Evolutionary conservation across 1,139 yeast genomes (phyloP).

Genomic region (Yamadazyma pseudoaaseri): DNA sequence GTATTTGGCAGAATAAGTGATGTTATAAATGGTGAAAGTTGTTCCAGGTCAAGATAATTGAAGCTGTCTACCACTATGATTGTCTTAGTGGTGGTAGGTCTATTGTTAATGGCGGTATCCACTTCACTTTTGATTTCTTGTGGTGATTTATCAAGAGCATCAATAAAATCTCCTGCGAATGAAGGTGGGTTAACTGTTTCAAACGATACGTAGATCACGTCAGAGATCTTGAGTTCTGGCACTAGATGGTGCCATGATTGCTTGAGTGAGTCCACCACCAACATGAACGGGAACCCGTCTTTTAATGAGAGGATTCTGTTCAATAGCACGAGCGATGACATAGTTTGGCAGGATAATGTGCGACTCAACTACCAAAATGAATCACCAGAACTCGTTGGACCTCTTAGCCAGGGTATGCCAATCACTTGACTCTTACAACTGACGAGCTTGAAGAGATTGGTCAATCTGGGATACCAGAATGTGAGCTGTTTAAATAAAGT

Average conservation of each 20-base stretch:
- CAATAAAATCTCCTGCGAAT: constrained; percentile 50
- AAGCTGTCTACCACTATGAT: constrained; percentile 66
- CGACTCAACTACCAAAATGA: too few relatives aligned
- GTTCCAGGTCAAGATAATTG: constrained; percentile 51
- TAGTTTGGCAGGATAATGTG: too few relatives aligned
- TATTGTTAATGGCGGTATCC: constrained; percentile 8
- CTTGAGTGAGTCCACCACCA: constrained; percentile 64
- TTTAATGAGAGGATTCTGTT: constrained; percentile 63
- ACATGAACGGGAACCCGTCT: constrained; percentile 71
- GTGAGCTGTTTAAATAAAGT: too few relatives aligned
- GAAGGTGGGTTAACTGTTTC: constrained; percentile 57
- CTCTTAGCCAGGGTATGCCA: too few relatives aligned
- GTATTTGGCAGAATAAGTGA: constrained; percentile 53
- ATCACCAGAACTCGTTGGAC: too few relatives aligned
- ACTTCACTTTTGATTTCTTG: constrained; percentile 24
- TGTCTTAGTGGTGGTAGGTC: constrained; percentile 18
- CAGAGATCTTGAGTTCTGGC: constrained; percentile 55
- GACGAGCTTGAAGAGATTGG: too few relatives aligned
- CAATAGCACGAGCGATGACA: constrained; percentile 50
- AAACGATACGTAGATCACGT: constrained; percentile 52
- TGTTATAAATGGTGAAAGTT: constrained; percentile 53
- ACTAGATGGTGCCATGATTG: constrained; percentile 45
- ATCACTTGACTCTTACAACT: too few relatives aligned
- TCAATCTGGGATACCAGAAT: too few relatives aligned
- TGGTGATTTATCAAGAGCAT: constrained; percentile 33